Percentiles rank a stretch among this genome's conserved stretches.
phyloP scores from a whole-genome alignment of 73 alveolate genomes.

The Tetrahymena elliotti region DNA sequence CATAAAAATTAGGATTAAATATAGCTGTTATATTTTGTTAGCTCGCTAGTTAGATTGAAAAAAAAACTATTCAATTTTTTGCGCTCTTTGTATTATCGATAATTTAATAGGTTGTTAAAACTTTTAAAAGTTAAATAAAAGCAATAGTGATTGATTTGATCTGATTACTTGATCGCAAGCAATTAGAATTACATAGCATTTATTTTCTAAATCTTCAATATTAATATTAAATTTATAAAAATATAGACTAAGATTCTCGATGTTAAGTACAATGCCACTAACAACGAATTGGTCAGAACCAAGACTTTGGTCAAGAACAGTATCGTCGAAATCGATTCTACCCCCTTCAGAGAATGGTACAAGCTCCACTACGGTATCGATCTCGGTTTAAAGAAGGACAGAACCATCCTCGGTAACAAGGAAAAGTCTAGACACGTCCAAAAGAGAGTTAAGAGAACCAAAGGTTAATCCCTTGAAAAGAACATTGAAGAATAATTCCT shows the following conservation, averaged over 20 bases:
- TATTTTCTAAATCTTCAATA: not conserved
- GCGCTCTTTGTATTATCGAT: not conserved
- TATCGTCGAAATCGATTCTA: conserved; percentile 91
- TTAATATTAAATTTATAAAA: not conserved
- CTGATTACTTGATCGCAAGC: not conserved
- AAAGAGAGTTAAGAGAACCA: conserved; percentile 52
- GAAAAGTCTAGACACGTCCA: conserved; percentile 63
- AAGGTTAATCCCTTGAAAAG: conserved; percentile 56
- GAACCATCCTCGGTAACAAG: conserved; percentile 28
- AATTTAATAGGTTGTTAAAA: too few relatives aligned
- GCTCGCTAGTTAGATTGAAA: not conserved
- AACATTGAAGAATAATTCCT: conserved; percentile 69
- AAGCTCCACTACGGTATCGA: conserved; percentile 72
- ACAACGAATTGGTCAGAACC: conserved; percentile 97
- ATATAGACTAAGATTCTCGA: conserved; percentile 75
- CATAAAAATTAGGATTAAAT: not conserved
- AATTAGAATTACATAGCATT: not conserved
- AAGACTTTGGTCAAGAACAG: conserved; percentile 91
- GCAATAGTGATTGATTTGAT: not conserved
- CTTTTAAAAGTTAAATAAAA: too few relatives aligned
- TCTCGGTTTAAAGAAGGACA: conserved; percentile 65
- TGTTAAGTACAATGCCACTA: conserved; percentile 93
- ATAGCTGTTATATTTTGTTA: not conserved
- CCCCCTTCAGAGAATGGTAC: conserved; percentile 94
- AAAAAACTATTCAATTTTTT: too few relatives aligned